Conservation (phyloP, 23 red algal species). For the Porphyridium purpureum region DNA sequence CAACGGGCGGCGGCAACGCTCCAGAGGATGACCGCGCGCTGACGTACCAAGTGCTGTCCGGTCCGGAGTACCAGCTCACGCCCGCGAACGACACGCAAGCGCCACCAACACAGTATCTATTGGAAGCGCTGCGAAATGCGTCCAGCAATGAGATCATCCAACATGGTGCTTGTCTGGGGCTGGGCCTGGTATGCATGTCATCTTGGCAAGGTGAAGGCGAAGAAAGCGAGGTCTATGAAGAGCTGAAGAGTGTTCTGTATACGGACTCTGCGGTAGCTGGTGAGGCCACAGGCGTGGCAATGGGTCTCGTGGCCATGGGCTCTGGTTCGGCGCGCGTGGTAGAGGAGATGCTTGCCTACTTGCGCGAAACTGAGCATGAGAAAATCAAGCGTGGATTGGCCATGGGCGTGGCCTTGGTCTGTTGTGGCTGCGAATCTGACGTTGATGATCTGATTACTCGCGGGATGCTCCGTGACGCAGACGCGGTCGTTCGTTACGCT, state of each 20-base stretch:
- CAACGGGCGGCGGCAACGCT: slow-evolving; percentile 43
- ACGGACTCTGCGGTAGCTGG: slow-evolving; percentile 75
- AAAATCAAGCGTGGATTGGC: slow-evolving; percentile 87
- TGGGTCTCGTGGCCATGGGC: slow-evolving; percentile 69
- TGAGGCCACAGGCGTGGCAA: slow-evolving; percentile 85
- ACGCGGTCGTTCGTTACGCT: slow-evolving; percentile 73
- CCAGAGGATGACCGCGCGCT: slow-evolving; percentile 3
- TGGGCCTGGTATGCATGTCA: slow-evolving; percentile 70
- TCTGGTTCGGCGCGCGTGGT: slow-evolving; percentile 47
- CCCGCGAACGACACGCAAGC: too few relatives aligned
- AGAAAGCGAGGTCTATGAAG: slow-evolving; percentile 78
- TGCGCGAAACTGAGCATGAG: slow-evolving; percentile 81
- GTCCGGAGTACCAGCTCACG: too few relatives aligned
- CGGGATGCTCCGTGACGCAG: slow-evolving; percentile 40
- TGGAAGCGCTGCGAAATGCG: slow-evolving; percentile 44
- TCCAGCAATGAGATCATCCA: slow-evolving; percentile 89
- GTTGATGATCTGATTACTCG: slow-evolving; percentile 55
- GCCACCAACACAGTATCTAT: slow-evolving; percentile 37
- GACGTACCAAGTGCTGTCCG: not conserved
- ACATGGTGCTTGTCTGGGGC: slow-evolving; percentile 91
- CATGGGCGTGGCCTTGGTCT: slow-evolving; percentile 70
- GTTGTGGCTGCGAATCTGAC: slow-evolving; percentile 68
- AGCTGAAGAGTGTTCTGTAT: slow-evolving; percentile 67
- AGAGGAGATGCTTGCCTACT: slow-evolving; percentile 81
- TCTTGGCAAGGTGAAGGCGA: slow-evolving; percentile 53